phyloP scores from a whole-genome alignment of 129 eudicot genomes.

The Chrysanthemum seticuspe region DNA sequence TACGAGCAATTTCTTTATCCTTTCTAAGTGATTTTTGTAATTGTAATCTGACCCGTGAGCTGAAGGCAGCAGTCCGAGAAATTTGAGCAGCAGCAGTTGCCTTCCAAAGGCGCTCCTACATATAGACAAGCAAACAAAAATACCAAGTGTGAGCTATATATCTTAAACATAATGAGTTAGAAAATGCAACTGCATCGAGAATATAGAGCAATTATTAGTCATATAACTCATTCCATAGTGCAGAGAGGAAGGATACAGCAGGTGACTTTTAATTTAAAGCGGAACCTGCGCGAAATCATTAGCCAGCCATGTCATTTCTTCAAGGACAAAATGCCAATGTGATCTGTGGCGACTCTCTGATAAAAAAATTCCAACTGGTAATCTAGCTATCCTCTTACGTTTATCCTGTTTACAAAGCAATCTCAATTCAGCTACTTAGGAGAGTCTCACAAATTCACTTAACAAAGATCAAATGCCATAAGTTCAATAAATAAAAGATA shows the following conservation, averaged over 20 bases:
- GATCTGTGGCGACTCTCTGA: conserved; percentile 44
- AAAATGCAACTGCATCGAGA: neutral
- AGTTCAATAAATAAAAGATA: conserved; percentile 1
- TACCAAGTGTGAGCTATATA: neutral
- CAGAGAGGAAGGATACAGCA: neutral
- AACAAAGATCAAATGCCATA: conserved; percentile 8
- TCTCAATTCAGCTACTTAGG: conserved; percentile 20
- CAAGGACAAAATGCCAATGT: conserved; percentile 91
- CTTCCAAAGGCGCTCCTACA: conserved; percentile 95
- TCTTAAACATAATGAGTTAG: no score
- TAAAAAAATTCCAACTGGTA: conserved; percentile 40
- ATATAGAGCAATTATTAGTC: conserved; percentile 7
- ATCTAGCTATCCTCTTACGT: conserved; percentile 78
- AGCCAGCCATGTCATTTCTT: conserved; percentile 96
- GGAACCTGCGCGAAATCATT: conserved; percentile 98
- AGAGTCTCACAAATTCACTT: neutral
- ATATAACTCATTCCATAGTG: neutral
- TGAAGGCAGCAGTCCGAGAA: conserved; percentile 51
- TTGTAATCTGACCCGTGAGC: conserved; percentile 48
- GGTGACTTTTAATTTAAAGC: neutral
- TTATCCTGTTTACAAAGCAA: conserved; percentile 60
- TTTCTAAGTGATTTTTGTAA: conserved; percentile 36
- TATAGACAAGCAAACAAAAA: conserved; percentile 15
- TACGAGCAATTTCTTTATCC: conserved; percentile 62
- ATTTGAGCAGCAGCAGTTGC: conserved; percentile 70